A percentile compares a stretch with the other conserved stretches of the same genome.
Evolutionary conservation across 164 flowering plant species (phyloP).

Genomic region (Piper betle): DNA sequence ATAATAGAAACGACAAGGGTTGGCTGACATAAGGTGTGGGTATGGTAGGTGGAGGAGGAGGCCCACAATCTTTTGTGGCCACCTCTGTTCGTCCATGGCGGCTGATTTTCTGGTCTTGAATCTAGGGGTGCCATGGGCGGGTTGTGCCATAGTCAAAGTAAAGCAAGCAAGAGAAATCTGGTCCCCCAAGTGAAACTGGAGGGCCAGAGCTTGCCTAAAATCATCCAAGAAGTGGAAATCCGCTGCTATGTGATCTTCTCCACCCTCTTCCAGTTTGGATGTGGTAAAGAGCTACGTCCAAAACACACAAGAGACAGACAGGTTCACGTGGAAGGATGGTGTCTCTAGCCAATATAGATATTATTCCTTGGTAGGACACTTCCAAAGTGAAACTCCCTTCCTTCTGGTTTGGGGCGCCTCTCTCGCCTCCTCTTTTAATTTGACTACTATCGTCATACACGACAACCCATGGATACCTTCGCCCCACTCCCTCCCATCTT

Average conservation of each 20-base stretch:
- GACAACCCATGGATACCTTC: not conserved
- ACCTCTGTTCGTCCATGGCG: not conserved
- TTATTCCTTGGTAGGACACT: conserved; percentile 8
- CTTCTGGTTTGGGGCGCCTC: conserved; percentile 3
- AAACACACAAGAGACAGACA: conserved; percentile 7
- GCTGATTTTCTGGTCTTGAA: not conserved
- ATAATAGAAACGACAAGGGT: not conserved
- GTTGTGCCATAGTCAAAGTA: not conserved
- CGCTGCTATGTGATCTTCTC: not conserved
- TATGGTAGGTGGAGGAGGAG: not conserved
- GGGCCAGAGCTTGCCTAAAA: not conserved
- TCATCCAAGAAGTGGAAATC: not conserved
- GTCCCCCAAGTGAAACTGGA: not conserved
- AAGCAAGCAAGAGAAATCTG: not conserved
- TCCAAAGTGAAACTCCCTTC: not conserved
- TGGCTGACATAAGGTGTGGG: not conserved
- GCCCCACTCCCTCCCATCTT: too few species aligned
- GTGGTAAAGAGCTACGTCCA: not conserved
- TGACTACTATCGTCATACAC: not conserved
- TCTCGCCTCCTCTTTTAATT: not conserved
- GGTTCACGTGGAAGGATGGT: conserved; percentile 9
- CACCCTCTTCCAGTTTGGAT: not conserved
- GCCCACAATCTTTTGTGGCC: not conserved
- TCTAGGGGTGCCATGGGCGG: not conserved
- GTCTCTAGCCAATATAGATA: conserved; percentile 5